phyloP scores from a whole-genome alignment of 2,329 filamentous ascomycete genomes.

The Fusarium begoniae region DNA sequence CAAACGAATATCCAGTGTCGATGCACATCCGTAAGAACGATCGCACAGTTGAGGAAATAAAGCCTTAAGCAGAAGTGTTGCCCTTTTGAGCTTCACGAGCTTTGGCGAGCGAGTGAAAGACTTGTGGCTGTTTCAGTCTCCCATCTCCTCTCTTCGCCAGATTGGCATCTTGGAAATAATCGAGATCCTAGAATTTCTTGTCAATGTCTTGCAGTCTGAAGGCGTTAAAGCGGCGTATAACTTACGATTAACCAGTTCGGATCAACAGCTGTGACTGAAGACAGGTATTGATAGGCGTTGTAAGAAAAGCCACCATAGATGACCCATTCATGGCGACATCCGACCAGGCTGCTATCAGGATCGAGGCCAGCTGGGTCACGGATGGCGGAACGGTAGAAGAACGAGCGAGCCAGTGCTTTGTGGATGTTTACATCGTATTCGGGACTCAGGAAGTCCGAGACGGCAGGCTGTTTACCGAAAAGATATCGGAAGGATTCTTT shows the following conservation, averaged over 20 bases:
- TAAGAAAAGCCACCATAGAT: background rate
- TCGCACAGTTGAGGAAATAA: background rate
- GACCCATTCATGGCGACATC: background rate
- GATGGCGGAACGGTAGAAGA: background rate
- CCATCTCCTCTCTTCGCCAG: rapidly evolving
- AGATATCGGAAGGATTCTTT: background rate
- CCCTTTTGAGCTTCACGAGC: background rate
- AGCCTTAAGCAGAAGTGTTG: background rate
- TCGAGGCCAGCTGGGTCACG: background rate
- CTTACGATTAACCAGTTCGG: background rate
- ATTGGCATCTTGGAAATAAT: background rate
- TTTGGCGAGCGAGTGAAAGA: background rate
- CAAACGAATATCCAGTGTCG: background rate
- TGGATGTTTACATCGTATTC: background rate
- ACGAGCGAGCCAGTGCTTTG: background rate
- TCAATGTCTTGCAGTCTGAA: background rate
- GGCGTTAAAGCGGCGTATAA: background rate
- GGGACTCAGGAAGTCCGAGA: background rate
- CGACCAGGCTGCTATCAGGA: background rate
- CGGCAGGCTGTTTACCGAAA: background rate
- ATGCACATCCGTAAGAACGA: background rate
- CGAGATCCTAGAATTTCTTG: background rate
- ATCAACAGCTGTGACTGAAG: background rate
- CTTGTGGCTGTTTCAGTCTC: background rate
- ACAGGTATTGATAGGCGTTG: background rate